Evolutionary conservation across 495 filamentous ascomycete species (phyloP), one percentile per base, ranked within the genome.

Genomic region (Cercophora samala): DNA sequence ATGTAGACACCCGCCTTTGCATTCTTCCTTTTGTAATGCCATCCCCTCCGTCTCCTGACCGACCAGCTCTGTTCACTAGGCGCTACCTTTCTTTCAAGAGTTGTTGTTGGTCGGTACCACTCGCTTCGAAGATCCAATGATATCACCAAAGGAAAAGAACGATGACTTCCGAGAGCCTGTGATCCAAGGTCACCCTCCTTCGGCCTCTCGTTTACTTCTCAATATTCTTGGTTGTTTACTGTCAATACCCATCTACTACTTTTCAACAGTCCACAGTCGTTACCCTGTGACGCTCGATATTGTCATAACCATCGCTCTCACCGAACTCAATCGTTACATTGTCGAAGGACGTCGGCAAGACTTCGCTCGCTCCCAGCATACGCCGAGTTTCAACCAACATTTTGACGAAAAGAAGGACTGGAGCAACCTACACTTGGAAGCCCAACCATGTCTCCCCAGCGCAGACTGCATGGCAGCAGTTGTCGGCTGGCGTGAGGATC

Each of bases 401-500:
- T 42, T 17, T 3, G 32, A 62, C 60, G 60, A 62, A 19, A 62
- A 62, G 29, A 24, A 62, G 19, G 60, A 25, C 46, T 62, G 60
- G 60, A 21, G n/a, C 26, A 4, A 4, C 5, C 26, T 51, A 19
- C 29, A 62, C 18, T 19, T 62, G 8, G 60, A 62, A 19, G 13
- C 60, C 15, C 60, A 62, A 62, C 60, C 26, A 42, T 17, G 13
- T 21, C 0, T 9, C 6, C 29, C 60, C 32, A 25, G 29, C 4
- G 25, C 32, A 22, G 60, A 62, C 5, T 67, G 66, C 13, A 4
- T 67, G 21, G 66, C 66, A 17, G 66, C 66, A 1, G 66, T 67
- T 17, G 66, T 67, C 3, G 66, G 66, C 24, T 67, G 66, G 66
- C 52, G 66, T 3, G 66, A 67, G 21, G 66, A 64, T 8, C 66